Evolutionary conservation across 768 basidiomycete species (phyloP), one percentile per base, ranked within the genome.

Genomic region (Leccinum subgranulosum): DNA sequence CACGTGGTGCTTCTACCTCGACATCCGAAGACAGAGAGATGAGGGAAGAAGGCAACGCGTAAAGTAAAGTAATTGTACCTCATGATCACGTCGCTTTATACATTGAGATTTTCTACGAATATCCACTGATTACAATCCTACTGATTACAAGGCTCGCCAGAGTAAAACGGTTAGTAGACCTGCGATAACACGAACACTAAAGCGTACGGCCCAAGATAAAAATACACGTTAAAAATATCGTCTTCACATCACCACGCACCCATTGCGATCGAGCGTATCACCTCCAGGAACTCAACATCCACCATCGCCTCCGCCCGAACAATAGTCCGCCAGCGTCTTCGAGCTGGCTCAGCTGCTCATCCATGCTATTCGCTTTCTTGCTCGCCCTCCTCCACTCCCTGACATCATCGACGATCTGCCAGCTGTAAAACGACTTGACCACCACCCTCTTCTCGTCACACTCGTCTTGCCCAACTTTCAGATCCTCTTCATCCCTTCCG

Each of bases 361-460:
- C 63, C 45, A 69, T 77, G 12, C 27, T 81, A 48, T 70, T 75
- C 4, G 70, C 72, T 54, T 82, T 75, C 67, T 78, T 76, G 53
- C 75, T 74, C 45, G 77, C 64, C 62, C 79, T 69, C 73, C 82
- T 89, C 57, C 83, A 79, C 60, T 83, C 87, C 66, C 88, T 78
- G 53, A 79, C 80, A 33, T 79, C 83, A 67, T 93, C 92, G 36
- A 94, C 91, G 10, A 82, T 87, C 77, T 92, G 88, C 88, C 89
- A 92, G 50, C 87, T 84, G 71, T 89, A 87, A 70, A 92, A 94
- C 25, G 88, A 85, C 81, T 92, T 92, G 62, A 94, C 67, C 51
- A 90, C 86, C 25, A 93, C 85, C 25, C 86, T 76, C 66, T 65
- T 72, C 64, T 81, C 79, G 60, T 93, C 91, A 66, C 90, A 91